Evolutionary conservation across 345 rosid species (phyloP), one percentile per base, ranked within the genome.

Genomic region (Gossypium stocksii): DNA sequence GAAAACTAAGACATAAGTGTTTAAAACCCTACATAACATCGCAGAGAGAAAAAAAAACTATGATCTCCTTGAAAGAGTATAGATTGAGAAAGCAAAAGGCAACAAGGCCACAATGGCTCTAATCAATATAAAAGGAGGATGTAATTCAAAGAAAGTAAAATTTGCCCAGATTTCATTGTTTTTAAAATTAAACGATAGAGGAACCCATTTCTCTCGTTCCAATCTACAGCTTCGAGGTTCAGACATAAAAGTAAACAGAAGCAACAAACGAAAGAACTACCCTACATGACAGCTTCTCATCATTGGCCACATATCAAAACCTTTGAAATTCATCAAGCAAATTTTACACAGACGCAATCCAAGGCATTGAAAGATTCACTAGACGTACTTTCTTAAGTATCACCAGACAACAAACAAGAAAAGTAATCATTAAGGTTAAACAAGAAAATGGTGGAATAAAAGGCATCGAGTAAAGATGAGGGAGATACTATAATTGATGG

Each of bases 291-390:
- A 41, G 19, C n/a, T 20, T 43, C 70, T n/a, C 70, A 45, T 66
- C 10, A 45, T 44, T 19, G 4, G n/a, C 4, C 34, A 65, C 29
- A 45, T 7, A 34, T 0, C 53, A 66, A 66, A 45, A 34, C 54
- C 34, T 66, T 66, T 46, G n/a, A 66, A 20, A 22, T 66, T 66
- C 70, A 66, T 20, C 22, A 45, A 20, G 52, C 70, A 45, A 10
- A 0, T 20, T 2, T 17, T 9, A 63, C n/a, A 63, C 14, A 63
- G 68, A 38, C 8, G 25, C 13, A 2, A 41, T 41, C 14, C 9
- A 17, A 38, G 17, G 8, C 48, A 63, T n/a, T 38, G 14, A 63
- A 63, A 38, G 45, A 63, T 34, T 34, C 38, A 34, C 38, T 34
- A 34, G 38, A 34, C 38, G 38, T 34, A 34, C 38, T 34, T 34